Percentiles rank a stretch among this genome's conserved stretches.
Conservation (phyloP, 2,329 filamentous ascomycete genomes). For the Zasmidium angulare region DNA sequence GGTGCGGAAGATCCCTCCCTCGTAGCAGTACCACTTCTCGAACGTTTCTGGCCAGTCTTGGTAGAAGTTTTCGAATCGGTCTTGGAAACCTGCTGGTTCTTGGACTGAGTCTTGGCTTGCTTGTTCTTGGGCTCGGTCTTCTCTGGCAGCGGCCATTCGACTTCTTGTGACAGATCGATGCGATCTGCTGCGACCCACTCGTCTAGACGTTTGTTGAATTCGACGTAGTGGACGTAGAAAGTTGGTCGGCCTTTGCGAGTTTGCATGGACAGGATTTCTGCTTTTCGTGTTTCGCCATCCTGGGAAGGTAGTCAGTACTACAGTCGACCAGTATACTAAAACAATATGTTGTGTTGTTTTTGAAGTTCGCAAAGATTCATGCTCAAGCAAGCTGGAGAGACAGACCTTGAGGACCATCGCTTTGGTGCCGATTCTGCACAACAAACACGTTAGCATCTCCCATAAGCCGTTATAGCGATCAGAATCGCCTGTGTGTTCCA, state of each 20-base stretch:
- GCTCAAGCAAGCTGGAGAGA: conserved; percentile 23
- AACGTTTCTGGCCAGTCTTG: conserved; percentile 49
- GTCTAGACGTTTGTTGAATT: conserved; percentile 87
- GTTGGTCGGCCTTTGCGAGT: conserved; percentile 83
- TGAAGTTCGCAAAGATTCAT: conserved; percentile 9
- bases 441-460: conserved; percentile 21
- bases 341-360: conserved; percentile 33
- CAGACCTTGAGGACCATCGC: conserved; percentile 69
- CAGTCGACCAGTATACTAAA: no score
- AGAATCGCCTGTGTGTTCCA: background rate
- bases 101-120: conserved; percentile 51
- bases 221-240: conserved; percentile 97
- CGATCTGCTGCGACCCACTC: conserved; percentile 86
- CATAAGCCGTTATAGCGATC: background rate
- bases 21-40: conserved; percentile 43
- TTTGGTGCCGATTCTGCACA: conserved; percentile 63
- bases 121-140: conserved; percentile 88
- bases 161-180: conserved; percentile 84
- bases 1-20: conserved; percentile 39
- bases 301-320: conserved; percentile 33
- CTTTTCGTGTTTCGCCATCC: conserved; percentile 83
- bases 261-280: conserved; percentile 93
- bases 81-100: conserved; percentile 38
- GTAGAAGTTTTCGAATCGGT: conserved; percentile 37
- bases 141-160: conserved; percentile 93